Evolutionary conservation across 345 rosid genomes (phyloP).

Genomic region (Murraya koenigii): DNA sequence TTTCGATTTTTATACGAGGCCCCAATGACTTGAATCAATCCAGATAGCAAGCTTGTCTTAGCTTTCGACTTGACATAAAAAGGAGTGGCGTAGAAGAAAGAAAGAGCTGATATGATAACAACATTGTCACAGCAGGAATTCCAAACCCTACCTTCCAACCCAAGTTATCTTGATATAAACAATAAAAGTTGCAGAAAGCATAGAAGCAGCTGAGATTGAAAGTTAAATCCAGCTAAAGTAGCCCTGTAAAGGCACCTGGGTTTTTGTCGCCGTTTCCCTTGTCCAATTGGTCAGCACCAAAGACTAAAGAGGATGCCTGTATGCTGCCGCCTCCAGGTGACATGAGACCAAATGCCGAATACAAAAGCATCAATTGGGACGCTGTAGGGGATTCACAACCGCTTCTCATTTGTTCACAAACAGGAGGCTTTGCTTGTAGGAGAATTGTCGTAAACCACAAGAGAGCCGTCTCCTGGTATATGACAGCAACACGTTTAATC

Average conservation of each 20-base stretch:
- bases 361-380: conserved; percentile 29
- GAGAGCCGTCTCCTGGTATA: conserved; percentile 38
- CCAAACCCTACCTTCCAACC: conserved; percentile 69
- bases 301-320: conserved; percentile 50
- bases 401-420: conserved; percentile 22
- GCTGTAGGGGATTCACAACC: conserved; percentile 27
- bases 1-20: conserved; percentile 34
- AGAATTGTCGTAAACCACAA: conserved; percentile 37
- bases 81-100: conserved; percentile 43
- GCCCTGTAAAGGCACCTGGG: conserved; percentile 31
- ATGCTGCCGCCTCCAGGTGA: conserved; percentile 62
- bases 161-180: conserved; percentile 47
- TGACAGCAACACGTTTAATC: conserved; percentile 27
- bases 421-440: conserved; percentile 32
- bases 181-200: conserved; percentile 35
- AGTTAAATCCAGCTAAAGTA: conserved; percentile 52
- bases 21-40: conserved; percentile 44
- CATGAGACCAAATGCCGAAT: conserved; percentile 39
- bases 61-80: conserved; percentile 37
- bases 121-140: conserved; percentile 40
- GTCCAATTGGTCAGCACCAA: conserved; percentile 55
- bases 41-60: conserved; percentile 25
- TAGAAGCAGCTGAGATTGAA: conserved; percentile 16
- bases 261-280: not conserved
- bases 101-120: conserved; percentile 38